These are phyloP conservation scores for Pythium vanterpoolii DNA, from an alignment of 352 stramenopile species.

Conservation along the genomic window DNA sequence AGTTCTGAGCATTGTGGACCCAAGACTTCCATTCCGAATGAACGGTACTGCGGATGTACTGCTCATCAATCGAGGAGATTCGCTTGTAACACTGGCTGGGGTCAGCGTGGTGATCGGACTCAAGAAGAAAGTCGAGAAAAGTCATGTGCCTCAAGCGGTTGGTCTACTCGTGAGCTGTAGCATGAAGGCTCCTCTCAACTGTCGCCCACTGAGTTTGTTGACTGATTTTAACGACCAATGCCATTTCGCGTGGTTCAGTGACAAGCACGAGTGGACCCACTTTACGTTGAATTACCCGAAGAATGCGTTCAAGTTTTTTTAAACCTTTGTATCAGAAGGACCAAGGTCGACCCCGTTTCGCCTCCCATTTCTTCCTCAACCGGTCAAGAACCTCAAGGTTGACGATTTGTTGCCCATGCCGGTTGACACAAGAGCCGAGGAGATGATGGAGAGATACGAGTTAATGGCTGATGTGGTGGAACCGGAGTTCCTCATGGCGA, in stretches of 20 bases:
- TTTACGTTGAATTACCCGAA: background rate
- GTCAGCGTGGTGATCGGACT: slow-evolving; percentile 12
- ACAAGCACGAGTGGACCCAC: background rate
- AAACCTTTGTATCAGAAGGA: background rate
- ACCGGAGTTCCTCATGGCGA: slow-evolving; percentile 27
- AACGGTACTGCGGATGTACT: no score
- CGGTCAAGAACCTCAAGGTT: slow-evolving; percentile 10
- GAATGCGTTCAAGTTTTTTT: background rate
- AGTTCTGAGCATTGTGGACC: no score
- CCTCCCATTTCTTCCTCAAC: background rate
- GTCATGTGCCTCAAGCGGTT: slow-evolving; percentile 19
- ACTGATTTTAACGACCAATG: slow-evolving; percentile 25
- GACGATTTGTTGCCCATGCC: slow-evolving; percentile 19
- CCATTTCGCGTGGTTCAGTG: slow-evolving; percentile 18
- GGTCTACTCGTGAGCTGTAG: slow-evolving; percentile 19
- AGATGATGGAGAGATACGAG: slow-evolving; percentile 33
- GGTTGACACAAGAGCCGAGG: slow-evolving; percentile 26
- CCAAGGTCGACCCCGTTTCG: background rate
- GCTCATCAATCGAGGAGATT: no score
- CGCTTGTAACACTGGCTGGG: no score
- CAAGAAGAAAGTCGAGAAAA: slow-evolving; percentile 20
- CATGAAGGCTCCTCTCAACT: slow-evolving; percentile 20
- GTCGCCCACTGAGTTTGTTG: slow-evolving; percentile 18
- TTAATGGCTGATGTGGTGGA: slow-evolving; percentile 31
- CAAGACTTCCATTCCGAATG: no score